Evolutionary conservation across 148 eudicot species (phyloP).

Genomic region (Rhododendron molle): DNA sequence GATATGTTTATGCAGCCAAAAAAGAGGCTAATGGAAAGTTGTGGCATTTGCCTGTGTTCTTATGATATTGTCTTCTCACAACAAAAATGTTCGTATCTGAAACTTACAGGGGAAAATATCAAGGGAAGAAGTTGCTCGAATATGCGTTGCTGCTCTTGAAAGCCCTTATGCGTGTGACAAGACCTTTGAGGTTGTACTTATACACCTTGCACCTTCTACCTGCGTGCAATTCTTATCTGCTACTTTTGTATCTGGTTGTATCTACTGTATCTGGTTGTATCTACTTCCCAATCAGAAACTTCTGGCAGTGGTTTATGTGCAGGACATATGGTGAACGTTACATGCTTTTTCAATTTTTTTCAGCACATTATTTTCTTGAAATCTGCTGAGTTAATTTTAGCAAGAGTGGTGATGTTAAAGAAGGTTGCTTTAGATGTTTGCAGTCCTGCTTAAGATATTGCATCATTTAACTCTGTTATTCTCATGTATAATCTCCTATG

Average conservation of each 20-base stretch:
- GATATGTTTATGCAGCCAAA: neutral
- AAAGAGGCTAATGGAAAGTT: neutral
- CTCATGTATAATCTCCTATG: neutral
- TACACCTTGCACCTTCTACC: neutral
- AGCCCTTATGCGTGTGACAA: slow-evolving; percentile 87
- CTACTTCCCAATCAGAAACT: neutral
- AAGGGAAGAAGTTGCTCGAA: slow-evolving; percentile 90
- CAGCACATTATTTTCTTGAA: neutral
- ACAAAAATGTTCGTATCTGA: slow-evolving; percentile 5
- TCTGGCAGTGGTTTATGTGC: neutral
- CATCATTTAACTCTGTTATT: neutral
- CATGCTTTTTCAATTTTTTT: neutral
- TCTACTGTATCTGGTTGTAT: neutral
- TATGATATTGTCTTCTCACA: neutral
- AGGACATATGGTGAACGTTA: neutral
- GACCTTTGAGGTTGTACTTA: slow-evolving; percentile 76
- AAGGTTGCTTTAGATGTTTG: neutral
- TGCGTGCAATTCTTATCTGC: neutral
- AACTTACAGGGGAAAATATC: slow-evolving; percentile 78
- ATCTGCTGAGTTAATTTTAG: neutral
- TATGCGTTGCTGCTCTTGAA: slow-evolving; percentile 87
- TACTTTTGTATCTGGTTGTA: neutral
- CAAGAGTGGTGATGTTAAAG: neutral
- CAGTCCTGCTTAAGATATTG: neutral
- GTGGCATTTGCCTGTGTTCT: neutral